These are phyloP conservation scores for Fusarium subglutinans DNA, from an alignment of 2,329 filamentous ascomycete genomes.

Conservation along the genomic window DNA sequence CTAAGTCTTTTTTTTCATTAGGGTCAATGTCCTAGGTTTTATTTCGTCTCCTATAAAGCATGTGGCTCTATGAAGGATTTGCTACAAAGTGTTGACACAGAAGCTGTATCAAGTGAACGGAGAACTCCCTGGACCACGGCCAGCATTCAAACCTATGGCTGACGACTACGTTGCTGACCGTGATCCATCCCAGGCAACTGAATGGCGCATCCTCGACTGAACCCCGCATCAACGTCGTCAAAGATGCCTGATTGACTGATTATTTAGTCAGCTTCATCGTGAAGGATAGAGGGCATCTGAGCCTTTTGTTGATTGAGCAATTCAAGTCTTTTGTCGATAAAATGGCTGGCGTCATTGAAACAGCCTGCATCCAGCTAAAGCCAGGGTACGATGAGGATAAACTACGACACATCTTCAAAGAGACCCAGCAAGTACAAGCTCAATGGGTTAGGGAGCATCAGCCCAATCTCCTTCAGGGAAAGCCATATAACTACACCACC, in stretches of 20 bases:
- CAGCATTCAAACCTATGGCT: not conserved
- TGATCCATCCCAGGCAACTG: constrained; percentile 2
- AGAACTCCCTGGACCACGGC: not conserved
- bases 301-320: not conserved
- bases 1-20: not conserved
- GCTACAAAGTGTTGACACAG: not conserved
- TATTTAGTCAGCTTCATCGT: not conserved
- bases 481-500: constrained; percentile 47
- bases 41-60: not conserved
- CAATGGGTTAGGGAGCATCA: constrained; percentile 52
- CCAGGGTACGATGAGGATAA: constrained; percentile 44
- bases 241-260: constrained; percentile 7
- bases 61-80: not conserved
- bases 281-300: not conserved
- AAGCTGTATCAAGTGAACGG: not conserved
- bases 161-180: constrained; percentile 12
- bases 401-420: constrained; percentile 46
- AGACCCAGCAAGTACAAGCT: constrained; percentile 50
- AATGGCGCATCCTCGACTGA: not conserved
- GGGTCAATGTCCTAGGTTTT: not conserved
- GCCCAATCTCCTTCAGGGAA: constrained; percentile 45
- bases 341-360: constrained; percentile 54
- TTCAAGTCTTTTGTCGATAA: not conserved
- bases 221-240: constrained; percentile 15
- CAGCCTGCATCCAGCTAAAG: constrained; percentile 49